These are phyloP conservation scores for Exophiala sp. DNA, from an alignment of 2,329 filamentous ascomycete species.

Conservation along the genomic window DNA sequence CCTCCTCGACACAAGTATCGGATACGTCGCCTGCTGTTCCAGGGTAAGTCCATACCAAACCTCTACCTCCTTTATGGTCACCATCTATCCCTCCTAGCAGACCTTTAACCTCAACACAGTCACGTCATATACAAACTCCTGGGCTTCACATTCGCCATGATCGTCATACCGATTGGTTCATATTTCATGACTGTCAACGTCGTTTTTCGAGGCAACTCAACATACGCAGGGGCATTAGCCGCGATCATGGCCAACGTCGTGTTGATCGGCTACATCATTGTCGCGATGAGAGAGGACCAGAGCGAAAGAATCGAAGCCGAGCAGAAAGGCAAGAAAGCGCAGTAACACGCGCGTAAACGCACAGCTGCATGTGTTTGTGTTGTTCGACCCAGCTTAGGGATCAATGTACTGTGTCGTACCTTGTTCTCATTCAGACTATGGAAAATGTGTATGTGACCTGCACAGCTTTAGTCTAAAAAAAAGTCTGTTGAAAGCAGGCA, in stretches of 20 bases:
- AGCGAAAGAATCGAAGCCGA: constrained; percentile 67
- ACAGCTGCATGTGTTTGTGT: background rate
- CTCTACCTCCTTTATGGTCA: constrained; percentile 8
- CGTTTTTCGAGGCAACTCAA: constrained; percentile 80
- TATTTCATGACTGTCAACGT: constrained; percentile 79
- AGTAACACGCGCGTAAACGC: constrained; percentile 28
- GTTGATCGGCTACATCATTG: constrained; percentile 81
- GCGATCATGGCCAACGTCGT: constrained; percentile 90
- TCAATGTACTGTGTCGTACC: background rate
- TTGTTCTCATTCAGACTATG: background rate
- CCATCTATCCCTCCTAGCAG: constrained; percentile 32
- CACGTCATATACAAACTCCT: constrained; percentile 82
- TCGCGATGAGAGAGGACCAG: constrained; percentile 85
- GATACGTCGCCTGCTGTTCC: constrained; percentile 70
- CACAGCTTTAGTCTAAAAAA: constrained; percentile 3
- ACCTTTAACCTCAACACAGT: constrained; percentile 21
- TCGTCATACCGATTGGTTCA: constrained; percentile 77
- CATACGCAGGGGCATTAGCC: constrained; percentile 78
- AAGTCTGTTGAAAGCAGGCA: too few relatives aligned
- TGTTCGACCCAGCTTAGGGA: background rate
- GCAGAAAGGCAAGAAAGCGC: constrained; percentile 51
- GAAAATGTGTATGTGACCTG: constrained; percentile 5
- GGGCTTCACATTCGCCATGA: constrained; percentile 87
- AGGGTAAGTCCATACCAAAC: constrained; percentile 51
- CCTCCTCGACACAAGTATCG: constrained; percentile 25